Evolutionary conservation across 23 red algal genomes (phyloP).

Genomic region (Gracilaria gracilis): DNA sequence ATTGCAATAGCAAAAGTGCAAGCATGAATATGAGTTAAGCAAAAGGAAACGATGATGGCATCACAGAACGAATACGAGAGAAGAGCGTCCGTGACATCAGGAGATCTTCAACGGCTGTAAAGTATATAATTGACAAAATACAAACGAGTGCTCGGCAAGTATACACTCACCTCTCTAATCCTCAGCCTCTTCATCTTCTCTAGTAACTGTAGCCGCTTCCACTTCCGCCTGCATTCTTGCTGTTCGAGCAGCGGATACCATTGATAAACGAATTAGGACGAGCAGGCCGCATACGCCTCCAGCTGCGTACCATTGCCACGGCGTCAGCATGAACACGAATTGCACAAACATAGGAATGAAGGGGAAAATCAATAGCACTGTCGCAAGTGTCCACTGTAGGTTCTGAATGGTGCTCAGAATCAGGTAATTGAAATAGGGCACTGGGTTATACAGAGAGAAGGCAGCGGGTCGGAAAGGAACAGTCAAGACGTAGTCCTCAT

Average conservation of each 20-base stretch:
- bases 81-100: no score
- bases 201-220: constrained; percentile 42
- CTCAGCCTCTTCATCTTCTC: constrained; percentile 44
- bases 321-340: constrained; percentile 75
- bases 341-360: constrained; percentile 81
- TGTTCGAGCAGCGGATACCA: constrained; percentile 46
- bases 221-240: constrained; percentile 58
- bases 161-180: no score
- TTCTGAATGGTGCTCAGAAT: constrained; percentile 66
- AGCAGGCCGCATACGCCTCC: constrained; percentile 67
- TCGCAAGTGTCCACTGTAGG: constrained; percentile 68
- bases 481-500: constrained; percentile 81
- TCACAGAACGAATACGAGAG: no score
- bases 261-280: constrained; percentile 71
- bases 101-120: no score
- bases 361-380: constrained; percentile 77
- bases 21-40: no score
- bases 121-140: no score
- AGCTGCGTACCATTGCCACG: constrained; percentile 83
- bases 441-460: constrained; percentile 80
- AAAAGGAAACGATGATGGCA: no score
- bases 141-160: no score
- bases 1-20: no score
- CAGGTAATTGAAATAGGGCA: constrained; percentile 79
- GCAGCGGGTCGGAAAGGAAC: constrained; percentile 80